Evolutionary conservation across 2,329 filamentous ascomycete genomes (phyloP).

Genomic region (Nemania sp.): DNA sequence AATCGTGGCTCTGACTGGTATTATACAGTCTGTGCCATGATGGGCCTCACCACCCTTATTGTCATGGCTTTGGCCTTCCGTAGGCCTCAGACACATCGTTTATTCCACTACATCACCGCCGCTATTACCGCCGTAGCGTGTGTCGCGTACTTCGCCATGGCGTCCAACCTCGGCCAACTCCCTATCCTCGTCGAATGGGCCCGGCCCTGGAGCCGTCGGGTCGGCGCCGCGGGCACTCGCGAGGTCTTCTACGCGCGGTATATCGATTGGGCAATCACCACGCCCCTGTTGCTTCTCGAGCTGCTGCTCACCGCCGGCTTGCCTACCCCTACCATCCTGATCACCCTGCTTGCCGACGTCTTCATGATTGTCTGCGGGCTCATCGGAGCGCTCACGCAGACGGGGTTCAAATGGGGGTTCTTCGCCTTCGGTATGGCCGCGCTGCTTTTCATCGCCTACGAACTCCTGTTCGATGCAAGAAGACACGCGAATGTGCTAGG

Average conservation of each 20-base stretch:
- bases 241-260: conserved; percentile 76
- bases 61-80: conserved; percentile 65
- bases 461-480: conserved; percentile 67
- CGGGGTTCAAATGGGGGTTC: conserved; percentile 77
- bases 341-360: conserved; percentile 70
- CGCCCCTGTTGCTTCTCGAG: conserved; percentile 71
- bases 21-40: conserved; percentile 70
- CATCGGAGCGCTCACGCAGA: conserved; percentile 71
- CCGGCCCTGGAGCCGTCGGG: conserved; percentile 54
- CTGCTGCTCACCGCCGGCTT: conserved; percentile 73
- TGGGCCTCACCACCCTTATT: conserved; percentile 65
- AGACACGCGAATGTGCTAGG: conserved; percentile 67
- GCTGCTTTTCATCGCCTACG: conserved; percentile 71
- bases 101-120: conserved; percentile 75
- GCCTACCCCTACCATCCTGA: conserved; percentile 73
- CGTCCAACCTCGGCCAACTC: conserved; percentile 72
- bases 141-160: conserved; percentile 76
- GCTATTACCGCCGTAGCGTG: conserved; percentile 68
- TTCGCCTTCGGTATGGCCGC: conserved; percentile 67
- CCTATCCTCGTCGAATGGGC: conserved; percentile 72
- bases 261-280: conserved; percentile 73
- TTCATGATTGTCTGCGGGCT: conserved; percentile 77
- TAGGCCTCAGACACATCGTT: conserved; percentile 66
- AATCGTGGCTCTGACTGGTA: conserved; percentile 71
- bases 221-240: conserved; percentile 64